Percentiles rank a stretch among this genome's conserved stretches.
These are phyloP conservation scores for Rhexocercosporidium sp. DNA, from an alignment of 2,329 filamentous ascomycete species.

Conservation along the genomic window DNA sequence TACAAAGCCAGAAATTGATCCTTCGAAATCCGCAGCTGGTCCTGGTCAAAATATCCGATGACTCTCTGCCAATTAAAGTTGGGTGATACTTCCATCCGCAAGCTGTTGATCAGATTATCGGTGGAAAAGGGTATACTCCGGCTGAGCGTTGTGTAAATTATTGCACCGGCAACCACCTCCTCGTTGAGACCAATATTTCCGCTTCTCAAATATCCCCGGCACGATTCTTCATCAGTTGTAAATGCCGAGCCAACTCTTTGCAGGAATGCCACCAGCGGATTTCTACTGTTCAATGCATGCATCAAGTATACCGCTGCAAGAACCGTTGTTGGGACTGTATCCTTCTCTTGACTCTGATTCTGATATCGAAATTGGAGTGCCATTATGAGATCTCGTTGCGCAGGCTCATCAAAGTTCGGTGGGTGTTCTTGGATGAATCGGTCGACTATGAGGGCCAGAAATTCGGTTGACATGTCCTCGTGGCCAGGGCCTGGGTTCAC, in stretches of 20 bases:
- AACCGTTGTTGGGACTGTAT: conserved; percentile 69
- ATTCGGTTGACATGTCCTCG: conserved; percentile 68
- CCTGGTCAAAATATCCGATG: conserved; percentile 80
- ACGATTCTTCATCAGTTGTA: conserved; percentile 76
- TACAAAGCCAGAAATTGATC: conserved; percentile 84
- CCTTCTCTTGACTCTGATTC: conserved; percentile 58
- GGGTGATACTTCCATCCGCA: conserved; percentile 65
- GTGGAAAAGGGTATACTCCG: conserved; percentile 60
- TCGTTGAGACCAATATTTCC: conserved; percentile 68
- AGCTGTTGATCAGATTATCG: conserved; percentile 61
- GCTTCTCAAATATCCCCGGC: conserved; percentile 58
- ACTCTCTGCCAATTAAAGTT: conserved; percentile 75
- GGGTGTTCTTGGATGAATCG: conserved; percentile 87
- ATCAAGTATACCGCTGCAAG: conserved; percentile 73
- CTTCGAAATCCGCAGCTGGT: conserved; percentile 75
- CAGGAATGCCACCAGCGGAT: conserved; percentile 68
- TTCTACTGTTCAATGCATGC: conserved; percentile 65
- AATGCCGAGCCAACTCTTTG: conserved; percentile 76
- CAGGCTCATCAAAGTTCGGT: conserved; percentile 80
- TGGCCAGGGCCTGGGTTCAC: conserved; percentile 68
- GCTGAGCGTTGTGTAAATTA: conserved; percentile 70
- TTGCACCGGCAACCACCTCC: conserved; percentile 79
- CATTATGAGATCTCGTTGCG: conserved; percentile 70
- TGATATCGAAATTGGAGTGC: conserved; percentile 67
- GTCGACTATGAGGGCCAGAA: conserved; percentile 82